Evolutionary conservation across 129 eudicot genomes (phyloP).

Genomic region (Chrysanthemum seticuspe): DNA sequence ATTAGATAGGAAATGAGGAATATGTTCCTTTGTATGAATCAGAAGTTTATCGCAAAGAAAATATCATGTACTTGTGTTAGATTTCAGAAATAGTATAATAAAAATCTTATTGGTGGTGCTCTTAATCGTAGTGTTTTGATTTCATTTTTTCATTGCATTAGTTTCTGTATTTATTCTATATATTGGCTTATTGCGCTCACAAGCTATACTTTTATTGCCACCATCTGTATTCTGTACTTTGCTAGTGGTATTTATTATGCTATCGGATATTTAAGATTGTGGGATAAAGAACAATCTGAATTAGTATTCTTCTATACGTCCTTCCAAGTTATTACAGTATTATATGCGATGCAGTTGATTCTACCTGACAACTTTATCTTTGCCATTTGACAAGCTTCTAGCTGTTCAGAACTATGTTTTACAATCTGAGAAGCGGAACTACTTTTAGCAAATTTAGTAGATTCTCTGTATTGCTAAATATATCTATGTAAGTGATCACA

Average conservation of each 20-base stretch:
- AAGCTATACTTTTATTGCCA: background rate
- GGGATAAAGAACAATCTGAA: conserved; percentile 1
- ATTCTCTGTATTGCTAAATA: background rate
- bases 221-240: background rate
- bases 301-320: background rate
- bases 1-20: conserved; percentile 31
- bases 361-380: no score
- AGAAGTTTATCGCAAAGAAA: conserved; percentile 20
- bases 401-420: background rate
- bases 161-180: conserved; percentile 15
- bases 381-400: no score
- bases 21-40: conserved; percentile 19
- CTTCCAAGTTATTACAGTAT: conserved; percentile 8
- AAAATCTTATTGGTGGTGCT: conserved; percentile 8
- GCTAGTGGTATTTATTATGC: background rate
- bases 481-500: background rate
- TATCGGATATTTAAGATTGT: background rate
- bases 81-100: conserved; percentile 25
- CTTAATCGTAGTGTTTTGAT: conserved; percentile 16
- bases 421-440: background rate
- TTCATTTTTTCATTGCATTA: conserved; percentile 12
- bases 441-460: background rate
- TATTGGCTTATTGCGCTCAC: background rate
- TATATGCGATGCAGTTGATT: background rate
- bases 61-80: conserved; percentile 26